phyloP scores from a whole-genome alignment of 345 rosid genomes.

The Hibiscus trionum region DNA sequence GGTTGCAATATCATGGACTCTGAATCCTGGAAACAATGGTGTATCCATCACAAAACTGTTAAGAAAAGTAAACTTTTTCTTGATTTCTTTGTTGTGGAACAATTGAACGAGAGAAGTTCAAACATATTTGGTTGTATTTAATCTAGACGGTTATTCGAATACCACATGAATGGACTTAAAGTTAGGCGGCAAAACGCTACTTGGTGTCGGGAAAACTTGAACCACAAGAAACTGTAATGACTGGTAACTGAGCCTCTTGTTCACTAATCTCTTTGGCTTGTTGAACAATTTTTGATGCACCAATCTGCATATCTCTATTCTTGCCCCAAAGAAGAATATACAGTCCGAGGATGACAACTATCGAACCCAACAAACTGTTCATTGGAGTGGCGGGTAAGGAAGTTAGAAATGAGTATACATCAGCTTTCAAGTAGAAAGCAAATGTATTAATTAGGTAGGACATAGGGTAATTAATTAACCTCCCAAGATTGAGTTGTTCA shows the following conservation, averaged over 20 bases:
- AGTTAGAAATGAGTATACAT: neutral
- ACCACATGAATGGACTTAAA: neutral
- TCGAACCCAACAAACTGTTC: constrained; percentile 54
- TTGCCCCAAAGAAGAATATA: constrained; percentile 73
- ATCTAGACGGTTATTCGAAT: neutral
- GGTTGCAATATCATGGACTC: neutral
- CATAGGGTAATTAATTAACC: constrained; percentile 25
- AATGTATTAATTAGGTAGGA: neutral
- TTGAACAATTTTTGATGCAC: constrained; percentile 25
- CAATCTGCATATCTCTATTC: constrained; percentile 38
- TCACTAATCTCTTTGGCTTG: constrained; percentile 28
- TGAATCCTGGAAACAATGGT: neutral
- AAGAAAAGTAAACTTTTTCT: neutral
- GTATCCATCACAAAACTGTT: neutral
- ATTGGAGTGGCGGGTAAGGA: neutral
- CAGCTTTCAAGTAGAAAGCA: neutral
- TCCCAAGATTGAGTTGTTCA: constrained; percentile 49
- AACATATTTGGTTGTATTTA: neutral
- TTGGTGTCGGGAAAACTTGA: constrained; percentile 8
- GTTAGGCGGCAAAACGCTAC: neutral
- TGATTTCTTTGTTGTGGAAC: neutral
- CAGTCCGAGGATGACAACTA: constrained; percentile 45
- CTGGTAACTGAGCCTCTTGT: constrained; percentile 28
- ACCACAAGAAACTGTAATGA: constrained; percentile 20
- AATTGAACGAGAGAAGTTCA: neutral